These are phyloP conservation scores for Orbilia blumenaviensis DNA, from an alignment of 2,329 filamentous ascomycete species.

Conservation along the genomic window DNA sequence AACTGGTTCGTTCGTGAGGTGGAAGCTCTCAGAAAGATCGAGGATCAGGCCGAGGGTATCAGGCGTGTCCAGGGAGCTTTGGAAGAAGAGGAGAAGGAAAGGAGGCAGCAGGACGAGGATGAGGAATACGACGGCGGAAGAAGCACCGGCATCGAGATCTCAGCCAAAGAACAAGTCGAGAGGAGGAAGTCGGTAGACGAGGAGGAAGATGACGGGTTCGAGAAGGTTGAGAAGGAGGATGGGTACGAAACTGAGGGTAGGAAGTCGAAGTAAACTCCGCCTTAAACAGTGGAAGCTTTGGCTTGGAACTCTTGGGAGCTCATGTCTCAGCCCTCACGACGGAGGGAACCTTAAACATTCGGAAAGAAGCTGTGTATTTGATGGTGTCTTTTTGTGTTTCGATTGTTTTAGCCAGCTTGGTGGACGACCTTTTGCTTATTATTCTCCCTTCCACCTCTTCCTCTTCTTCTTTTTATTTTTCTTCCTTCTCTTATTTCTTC, in stretches of 20 bases:
- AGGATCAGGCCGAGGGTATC: conserved; percentile 57
- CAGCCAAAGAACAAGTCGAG: conserved; percentile 58
- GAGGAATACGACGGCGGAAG: conserved; percentile 63
- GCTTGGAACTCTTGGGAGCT: neutral
- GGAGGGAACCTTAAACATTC: neutral
- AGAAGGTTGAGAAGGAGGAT: conserved; percentile 52
- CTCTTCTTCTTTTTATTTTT: neutral
- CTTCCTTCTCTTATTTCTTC: neutral
- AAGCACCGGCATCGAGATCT: conserved; percentile 62
- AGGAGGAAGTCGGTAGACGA: conserved; percentile 61
- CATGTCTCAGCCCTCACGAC: neutral
- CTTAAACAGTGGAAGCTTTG: neutral
- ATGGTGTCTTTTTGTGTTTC: neutral
- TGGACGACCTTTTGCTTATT: neutral
- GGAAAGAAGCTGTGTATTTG: neutral
- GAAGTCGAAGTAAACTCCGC: conserved; percentile 45
- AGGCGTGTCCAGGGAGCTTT: conserved; percentile 31
- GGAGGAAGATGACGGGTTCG: conserved; percentile 63
- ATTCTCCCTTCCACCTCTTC: neutral
- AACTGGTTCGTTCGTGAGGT: conserved; percentile 87
- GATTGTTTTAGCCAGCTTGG: conserved; percentile 25
- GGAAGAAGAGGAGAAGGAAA: conserved; percentile 64
- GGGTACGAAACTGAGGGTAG: conserved; percentile 50
- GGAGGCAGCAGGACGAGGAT: conserved; percentile 62
- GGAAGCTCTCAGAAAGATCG: conserved; percentile 65